Percentiles rank a stretch among this genome's conserved stretches.
Evolutionary conservation across 305 asterid genomes (phyloP).

Genomic region (Solanum aculeatissimum): DNA sequence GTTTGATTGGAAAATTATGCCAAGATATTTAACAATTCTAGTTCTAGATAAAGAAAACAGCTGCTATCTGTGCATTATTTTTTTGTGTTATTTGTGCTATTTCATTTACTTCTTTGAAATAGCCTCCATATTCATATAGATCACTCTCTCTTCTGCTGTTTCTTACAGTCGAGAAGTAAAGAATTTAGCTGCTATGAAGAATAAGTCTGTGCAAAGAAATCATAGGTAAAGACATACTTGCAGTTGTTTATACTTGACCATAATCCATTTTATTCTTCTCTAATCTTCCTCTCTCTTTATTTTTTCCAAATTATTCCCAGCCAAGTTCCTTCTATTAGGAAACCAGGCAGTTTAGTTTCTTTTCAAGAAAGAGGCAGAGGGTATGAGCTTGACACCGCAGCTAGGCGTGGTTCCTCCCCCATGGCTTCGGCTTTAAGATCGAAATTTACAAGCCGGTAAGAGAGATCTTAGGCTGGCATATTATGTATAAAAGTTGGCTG

Average conservation of each 20-base stretch:
- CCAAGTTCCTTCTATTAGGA: constrained; percentile 31
- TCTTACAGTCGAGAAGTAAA: constrained; percentile 63
- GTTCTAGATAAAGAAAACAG: not conserved
- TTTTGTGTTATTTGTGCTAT: not conserved
- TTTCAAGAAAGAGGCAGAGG: not conserved
- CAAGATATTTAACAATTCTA: not conserved
- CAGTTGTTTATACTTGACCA: not conserved
- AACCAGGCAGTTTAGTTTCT: constrained; percentile 11
- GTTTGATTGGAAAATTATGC: not conserved
- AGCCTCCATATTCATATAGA: not conserved
- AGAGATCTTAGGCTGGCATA: constrained; percentile 11
- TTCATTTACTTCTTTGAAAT: not conserved
- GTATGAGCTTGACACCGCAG: not conserved
- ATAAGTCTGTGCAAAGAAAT: constrained; percentile 35
- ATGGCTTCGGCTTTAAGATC: constrained; percentile 30
- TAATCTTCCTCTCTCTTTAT: not conserved
- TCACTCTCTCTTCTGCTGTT: not conserved
- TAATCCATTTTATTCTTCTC: not conserved
- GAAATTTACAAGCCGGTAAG: constrained; percentile 23
- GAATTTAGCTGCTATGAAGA: constrained; percentile 62
- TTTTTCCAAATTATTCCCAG: not conserved
- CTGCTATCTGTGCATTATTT: not conserved
- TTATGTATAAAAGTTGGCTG: not conserved
- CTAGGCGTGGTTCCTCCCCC: not conserved
- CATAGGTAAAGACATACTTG: constrained; percentile 28